Conservation (phyloP, 2,329 filamentous ascomycete species). For the Aspergillus phoenicis region DNA sequence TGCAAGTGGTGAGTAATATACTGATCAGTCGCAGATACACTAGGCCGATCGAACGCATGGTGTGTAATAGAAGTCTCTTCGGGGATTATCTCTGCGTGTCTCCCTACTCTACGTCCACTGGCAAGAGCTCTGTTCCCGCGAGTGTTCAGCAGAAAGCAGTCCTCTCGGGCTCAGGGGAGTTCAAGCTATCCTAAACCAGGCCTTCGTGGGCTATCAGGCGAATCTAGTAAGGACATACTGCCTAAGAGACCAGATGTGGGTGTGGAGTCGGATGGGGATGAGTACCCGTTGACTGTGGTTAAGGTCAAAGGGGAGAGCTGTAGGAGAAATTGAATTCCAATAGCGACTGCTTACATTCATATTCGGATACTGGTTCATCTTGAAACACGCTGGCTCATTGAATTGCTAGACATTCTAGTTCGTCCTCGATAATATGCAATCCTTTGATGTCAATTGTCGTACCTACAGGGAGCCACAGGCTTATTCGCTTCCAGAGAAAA, state of each 20-base stretch:
- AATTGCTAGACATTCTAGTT: no score
- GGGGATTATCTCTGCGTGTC: slow-evolving; percentile 26
- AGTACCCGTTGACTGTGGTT: not conserved
- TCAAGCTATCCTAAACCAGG: not conserved
- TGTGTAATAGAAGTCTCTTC: slow-evolving; percentile 53
- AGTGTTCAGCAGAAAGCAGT: not conserved
- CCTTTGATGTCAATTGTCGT: no score
- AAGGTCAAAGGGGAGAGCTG: not conserved
- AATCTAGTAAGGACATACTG: not conserved
- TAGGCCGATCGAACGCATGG: slow-evolving; percentile 53
- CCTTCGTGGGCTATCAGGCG: not conserved
- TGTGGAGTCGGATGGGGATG: not conserved
- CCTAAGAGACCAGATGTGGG: no score
- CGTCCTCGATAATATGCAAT: no score
- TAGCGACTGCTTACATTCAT: no score
- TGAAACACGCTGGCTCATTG: no score
- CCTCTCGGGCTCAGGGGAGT: not conserved
- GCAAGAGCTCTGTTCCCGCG: not conserved
- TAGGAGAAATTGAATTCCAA: not conserved
- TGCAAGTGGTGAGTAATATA: no score
- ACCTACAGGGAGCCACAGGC: no score
- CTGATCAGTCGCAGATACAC: slow-evolving; percentile 27
- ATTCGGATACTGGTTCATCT: no score
- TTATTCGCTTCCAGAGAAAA: no score
- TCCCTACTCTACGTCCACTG: slow-evolving; percentile 24